Percentiles rank a stretch among this genome's conserved stretches.
Evolutionary conservation across 371 early-diverging fungal genomes (phyloP).

Genomic region (Dichotomocladium elegans): DNA sequence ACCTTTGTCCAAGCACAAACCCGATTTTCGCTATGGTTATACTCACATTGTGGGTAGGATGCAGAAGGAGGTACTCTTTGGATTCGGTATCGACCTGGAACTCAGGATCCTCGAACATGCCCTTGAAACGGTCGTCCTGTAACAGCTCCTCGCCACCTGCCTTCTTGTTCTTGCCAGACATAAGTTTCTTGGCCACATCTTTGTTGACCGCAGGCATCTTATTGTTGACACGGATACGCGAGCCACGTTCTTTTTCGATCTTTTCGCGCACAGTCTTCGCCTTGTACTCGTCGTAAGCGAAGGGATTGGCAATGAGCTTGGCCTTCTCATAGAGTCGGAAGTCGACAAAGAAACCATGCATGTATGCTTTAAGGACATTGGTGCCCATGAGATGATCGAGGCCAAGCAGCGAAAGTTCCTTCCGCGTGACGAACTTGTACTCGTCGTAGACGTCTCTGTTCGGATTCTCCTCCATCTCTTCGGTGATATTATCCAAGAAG

Average conservation of each 20-base stretch:
- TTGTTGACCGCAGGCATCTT: slow-evolving; percentile 91
- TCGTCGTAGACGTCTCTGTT: slow-evolving; percentile 89
- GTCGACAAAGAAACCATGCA: slow-evolving; percentile 99
- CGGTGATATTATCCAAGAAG: slow-evolving; percentile 96
- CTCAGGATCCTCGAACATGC: slow-evolving; percentile 88
- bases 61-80: slow-evolving; percentile 82
- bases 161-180: slow-evolving; percentile 46
- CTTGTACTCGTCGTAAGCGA: slow-evolving; percentile 92
- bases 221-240: slow-evolving; percentile 85
- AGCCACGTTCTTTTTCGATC: slow-evolving; percentile 82
- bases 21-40: no score
- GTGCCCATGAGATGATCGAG: slow-evolving; percentile 94
- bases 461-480: slow-evolving; percentile 95
- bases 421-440: slow-evolving; percentile 94
- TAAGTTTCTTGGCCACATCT: slow-evolving; percentile 73
- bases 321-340: slow-evolving; percentile 94
- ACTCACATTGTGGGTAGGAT: slow-evolving; percentile 58
- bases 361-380: slow-evolving; percentile 91
- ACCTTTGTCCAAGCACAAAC: neutral
- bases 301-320: slow-evolving; percentile 93
- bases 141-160: slow-evolving; percentile 44
- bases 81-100: slow-evolving; percentile 89
- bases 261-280: slow-evolving; percentile 73
- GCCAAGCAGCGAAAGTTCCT: slow-evolving; percentile 84
- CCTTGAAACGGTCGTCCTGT: slow-evolving; percentile 85